Evolutionary conservation across 2,329 filamentous ascomycete species (phyloP), one percentile per base, ranked within the genome.

Genomic region (Paramyrothecium roridum): DNA sequence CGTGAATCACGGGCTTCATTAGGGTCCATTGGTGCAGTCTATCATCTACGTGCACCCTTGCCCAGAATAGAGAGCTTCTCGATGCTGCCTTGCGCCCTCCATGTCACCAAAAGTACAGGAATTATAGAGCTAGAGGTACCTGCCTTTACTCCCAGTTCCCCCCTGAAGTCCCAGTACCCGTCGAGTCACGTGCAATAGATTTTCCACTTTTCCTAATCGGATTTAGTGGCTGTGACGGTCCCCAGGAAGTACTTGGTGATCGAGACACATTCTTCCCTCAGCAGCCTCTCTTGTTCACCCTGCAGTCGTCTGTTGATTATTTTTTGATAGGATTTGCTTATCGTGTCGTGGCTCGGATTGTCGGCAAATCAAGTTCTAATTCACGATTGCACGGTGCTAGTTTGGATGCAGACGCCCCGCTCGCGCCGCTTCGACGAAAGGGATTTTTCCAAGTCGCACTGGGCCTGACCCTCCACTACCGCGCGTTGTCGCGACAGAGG

Each of bases 381-480:
- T 56, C 51, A 59, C 54, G 58, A 68, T 67, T 70, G 63, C 64
- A 66, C 62, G 56, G 61, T 63, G 58, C 59, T 57, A 64, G 65
- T 10, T 61, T 69, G 65, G 65, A 67, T 70, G 67, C 64, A 61
- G 64, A 63, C 63, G 63, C 52, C 58, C 60, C 59, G 54, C 61
- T 67, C 61, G 64, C 65, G 63, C 68, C 66, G 65, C 63, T 63
- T 72, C 63, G 67, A 73, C 65, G 62, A 68, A 70, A 67, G 64
- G 68, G 63, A 57, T 64, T 61, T 69, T 67, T 71, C 26, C 66
- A 68, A 71, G 73, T 76, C 71, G 72, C 70, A 75, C 72, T 72
- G 68, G 60, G 56, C 65, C 64, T 65, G 65, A 64, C 64, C 64
- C 65, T 65, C 66, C 61, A 67, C 63, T 54, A 69, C 66, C 72